Evolutionary conservation across 2,329 filamentous ascomycete species (phyloP), one percentile per base, ranked within the genome.

Genomic region (Phaeosphaeria sp.): DNA sequence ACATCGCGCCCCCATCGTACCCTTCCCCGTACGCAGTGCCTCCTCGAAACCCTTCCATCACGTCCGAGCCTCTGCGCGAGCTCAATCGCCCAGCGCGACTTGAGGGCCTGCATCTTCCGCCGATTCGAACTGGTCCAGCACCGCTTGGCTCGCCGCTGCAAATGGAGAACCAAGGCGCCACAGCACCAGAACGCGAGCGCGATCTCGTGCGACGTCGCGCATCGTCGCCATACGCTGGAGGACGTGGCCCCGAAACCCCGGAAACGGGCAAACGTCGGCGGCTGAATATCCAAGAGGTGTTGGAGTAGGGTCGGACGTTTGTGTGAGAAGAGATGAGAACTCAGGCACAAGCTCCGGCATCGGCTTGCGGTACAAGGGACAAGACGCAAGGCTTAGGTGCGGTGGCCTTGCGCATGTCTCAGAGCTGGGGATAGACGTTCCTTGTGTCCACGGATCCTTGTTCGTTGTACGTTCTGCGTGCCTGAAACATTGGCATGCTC

Each of bases 261-360:
- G 72, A 75, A 30, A 66, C 59, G 3, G 68, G 69, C 21, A 77
- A 77, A 64, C 65, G 75, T 55, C 58, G 75, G 45, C 68, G 74
- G 36, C 53, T 77, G 51, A 76, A 77, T 53, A 77, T 77, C 42
- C 69, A 71, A 30, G 74, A 77, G 60, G 68, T 77, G 47, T 60
- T 77, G 36, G 72, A 74, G 61, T 77, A 66, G 30, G 25, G 3
- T 43, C 8, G 3, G 6, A 36, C 11, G 30, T 36, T 13, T 36
- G 30, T 36, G 30, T 36, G 15, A 13, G 30, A 36, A 13, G 11
- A 36, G 11, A 36, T 13, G 30, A 13, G 30, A 13, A 13, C 30
- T 36, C 8, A 7, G 11, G 30, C 30, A 36, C 30, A 3, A 36
- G 30, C 8, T 36, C 30, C 30, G 30, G 30, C 15, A 13, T 36